Base-by-base conservation (phyloP, 371 early-diverging fungal genomes). In the Mortierella sp. region DNA sequence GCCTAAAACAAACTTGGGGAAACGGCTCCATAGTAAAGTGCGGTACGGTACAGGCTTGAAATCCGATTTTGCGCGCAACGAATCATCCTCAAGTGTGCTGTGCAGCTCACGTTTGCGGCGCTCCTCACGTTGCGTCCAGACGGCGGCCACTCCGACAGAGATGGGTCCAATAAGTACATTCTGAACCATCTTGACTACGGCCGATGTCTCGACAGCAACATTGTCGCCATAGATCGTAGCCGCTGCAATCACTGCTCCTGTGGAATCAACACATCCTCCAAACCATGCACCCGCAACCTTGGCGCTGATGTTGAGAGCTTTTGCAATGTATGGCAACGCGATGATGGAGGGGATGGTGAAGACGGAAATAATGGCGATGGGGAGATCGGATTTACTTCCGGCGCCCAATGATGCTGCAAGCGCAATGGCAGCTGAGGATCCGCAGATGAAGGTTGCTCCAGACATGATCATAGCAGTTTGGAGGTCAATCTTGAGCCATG, bases 191-290 rank as follows among this genome's bases (percentile, higher is more conserved):
- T 88, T 88, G 55, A 87, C 89, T 10, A 88, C 83, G 51, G 86
- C 89, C 3, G 87, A 78, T 0, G 87, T 87, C 41, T 84, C 80
- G 47, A 88, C 79, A 2, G 89, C 86, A 12, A 78, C 78, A 30
- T 82, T 79, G 43, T 83, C 85, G 27, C 83, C 84, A 65, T 87
- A 88, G 27, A 88, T 88, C 42, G 83, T 84, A 2, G 89, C 85
- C 12, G 89, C 81, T n/a, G 87, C 89, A 81, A 88, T 85, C 26
- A 88, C 89, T n/a, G 87, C 87, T 26, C 89, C 89, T 4, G 89
- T 88, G 0, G 87, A 87, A 53, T 88, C 89, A 3, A 88, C 82
- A 50, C 86, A 87, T 12, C 89, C 89, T 12, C 89, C 89, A 69
- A 88, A 88, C 89, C 89, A 88, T 2, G 89, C 89, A 28, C 89